These are phyloP conservation scores for Pseudofabraea citricarpa DNA, from an alignment of 2,329 filamentous ascomycete genomes.

Conservation along the genomic window DNA sequence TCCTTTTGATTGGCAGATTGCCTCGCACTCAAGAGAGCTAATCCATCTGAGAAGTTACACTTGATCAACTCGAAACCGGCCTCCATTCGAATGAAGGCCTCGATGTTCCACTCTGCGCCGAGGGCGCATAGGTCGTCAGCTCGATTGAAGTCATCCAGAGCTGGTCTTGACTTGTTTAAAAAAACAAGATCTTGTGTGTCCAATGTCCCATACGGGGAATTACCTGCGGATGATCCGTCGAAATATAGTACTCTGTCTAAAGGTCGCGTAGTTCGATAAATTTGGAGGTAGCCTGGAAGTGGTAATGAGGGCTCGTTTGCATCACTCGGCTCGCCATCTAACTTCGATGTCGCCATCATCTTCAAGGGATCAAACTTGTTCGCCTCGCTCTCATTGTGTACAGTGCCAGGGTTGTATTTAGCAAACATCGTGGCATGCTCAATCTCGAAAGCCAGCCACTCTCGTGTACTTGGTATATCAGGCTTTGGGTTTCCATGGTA, in stretches of 20 bases:
- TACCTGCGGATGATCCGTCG: slow-evolving; percentile 57
- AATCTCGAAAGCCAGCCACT: slow-evolving; percentile 73
- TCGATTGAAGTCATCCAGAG: slow-evolving; percentile 38
- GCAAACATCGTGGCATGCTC: slow-evolving; percentile 68
- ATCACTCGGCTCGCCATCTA: too few relatives aligned
- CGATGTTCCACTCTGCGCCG: slow-evolving; percentile 45
- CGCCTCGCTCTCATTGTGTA: not conserved
- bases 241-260: slow-evolving; percentile 32
- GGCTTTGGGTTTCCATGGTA: slow-evolving; percentile 55
- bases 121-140: slow-evolving; percentile 50
- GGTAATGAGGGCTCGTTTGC: too few relatives aligned
- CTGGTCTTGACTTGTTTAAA: slow-evolving; percentile 31
- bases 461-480: slow-evolving; percentile 43
- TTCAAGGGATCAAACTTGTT: too few relatives aligned
- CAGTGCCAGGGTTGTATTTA: too few relatives aligned
- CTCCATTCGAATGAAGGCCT: slow-evolving; percentile 63
- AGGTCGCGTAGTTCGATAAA: not conserved
- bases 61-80: slow-evolving; percentile 64
- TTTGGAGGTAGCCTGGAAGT: not conserved
- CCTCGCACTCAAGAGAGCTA: slow-evolving; percentile 1
- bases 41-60: slow-evolving; percentile 47
- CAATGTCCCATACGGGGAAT: slow-evolving; percentile 57
- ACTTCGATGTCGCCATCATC: too few relatives aligned
- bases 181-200: slow-evolving; percentile 61
- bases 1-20: not conserved